Conservation (phyloP, 345 rosid genomes). For the Trapa incisa region DNA sequence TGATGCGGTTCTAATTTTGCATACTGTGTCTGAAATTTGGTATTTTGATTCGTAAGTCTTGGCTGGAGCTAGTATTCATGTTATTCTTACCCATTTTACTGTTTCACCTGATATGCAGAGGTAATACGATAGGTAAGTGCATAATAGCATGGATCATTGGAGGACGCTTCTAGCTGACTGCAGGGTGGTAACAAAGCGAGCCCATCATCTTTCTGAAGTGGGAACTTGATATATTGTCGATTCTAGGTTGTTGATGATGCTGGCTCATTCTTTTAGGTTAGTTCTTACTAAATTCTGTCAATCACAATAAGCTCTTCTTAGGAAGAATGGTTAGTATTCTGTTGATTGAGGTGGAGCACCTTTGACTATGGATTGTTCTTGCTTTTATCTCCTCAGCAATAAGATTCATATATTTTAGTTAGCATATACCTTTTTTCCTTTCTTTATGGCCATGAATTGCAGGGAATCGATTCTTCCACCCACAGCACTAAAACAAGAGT, state of each 20-base stretch:
- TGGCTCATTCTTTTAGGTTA: conserved; percentile 15
- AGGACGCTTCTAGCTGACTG: conserved; percentile 3
- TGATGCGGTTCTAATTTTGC: neutral
- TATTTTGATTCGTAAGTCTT: neutral
- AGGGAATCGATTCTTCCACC: neutral
- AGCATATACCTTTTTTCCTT: too few relatives aligned
- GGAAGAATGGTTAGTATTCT: conserved; percentile 14
- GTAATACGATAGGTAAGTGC: neutral
- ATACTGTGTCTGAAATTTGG: neutral
- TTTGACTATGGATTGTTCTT: neutral
- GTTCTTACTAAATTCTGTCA: conserved; percentile 12
- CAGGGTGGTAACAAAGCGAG: conserved; percentile 6
- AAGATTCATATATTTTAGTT: too few relatives aligned
- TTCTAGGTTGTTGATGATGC: conserved; percentile 14
- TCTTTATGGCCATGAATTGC: neutral
- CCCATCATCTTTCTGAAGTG: conserved; percentile 13
- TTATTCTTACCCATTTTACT: neutral
- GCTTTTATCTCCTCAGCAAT: neutral
- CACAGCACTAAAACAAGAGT: neutral
- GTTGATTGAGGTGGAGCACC: conserved; percentile 5
- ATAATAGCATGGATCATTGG: neutral
- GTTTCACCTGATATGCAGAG: neutral
- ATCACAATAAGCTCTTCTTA: conserved; percentile 24
- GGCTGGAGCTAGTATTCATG: neutral
- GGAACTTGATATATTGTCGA: conserved; percentile 16